Evolutionary conservation across 2,329 filamentous ascomycete genomes (phyloP), one percentile per base, ranked within the genome.

Genomic region (Plenodomus lindquistii): DNA sequence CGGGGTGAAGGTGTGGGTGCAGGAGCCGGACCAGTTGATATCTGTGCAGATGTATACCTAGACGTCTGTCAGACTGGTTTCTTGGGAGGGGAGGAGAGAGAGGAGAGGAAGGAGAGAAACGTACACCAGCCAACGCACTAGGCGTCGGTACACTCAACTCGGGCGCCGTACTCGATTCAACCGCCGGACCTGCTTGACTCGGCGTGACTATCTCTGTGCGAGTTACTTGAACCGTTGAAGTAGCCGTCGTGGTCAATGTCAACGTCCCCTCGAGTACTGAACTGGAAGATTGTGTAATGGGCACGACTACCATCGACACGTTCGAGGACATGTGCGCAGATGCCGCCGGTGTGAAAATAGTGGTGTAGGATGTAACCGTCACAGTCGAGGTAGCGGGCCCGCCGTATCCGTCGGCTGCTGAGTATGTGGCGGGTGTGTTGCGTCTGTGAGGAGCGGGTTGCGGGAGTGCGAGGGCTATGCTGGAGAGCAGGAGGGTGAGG

Each of bases 1-100:
- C 2, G 46, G 49, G 10, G 45, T 46, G 35, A 27, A 15, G 1
- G 44, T 29, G 40, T 59, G 42, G 9, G 37, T 39, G 57, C 67
- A 69, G 2, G 20, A 36, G 9, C 64, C 62, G 29, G 36, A 37
- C 60, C 61, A 70, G 48, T 53, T 48, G 38, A 52, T 20, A 49
- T 67, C 39, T 27, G 53, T 37, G 54, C 66, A 69, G 39, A 63
- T 54, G 40, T 54, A 64, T 27, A 70, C 52, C 67, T 70, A 17
- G 2, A 10, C 22, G 16, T 7, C 11, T 40, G 38, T 29, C 34
- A 35, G 31, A 24, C 15, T 24, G 39, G 3, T 18, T 34, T 31
- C 20, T 40, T 42, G 19, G 22, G 22, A 24, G 22, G 22, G 29
- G 3, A 15, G 19, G 18, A 2, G 19, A 16, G 11, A 1, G 10